These are phyloP conservation scores for Prunus kanzakura DNA, from an alignment of 306 rosid species.

Conservation along the genomic window DNA sequence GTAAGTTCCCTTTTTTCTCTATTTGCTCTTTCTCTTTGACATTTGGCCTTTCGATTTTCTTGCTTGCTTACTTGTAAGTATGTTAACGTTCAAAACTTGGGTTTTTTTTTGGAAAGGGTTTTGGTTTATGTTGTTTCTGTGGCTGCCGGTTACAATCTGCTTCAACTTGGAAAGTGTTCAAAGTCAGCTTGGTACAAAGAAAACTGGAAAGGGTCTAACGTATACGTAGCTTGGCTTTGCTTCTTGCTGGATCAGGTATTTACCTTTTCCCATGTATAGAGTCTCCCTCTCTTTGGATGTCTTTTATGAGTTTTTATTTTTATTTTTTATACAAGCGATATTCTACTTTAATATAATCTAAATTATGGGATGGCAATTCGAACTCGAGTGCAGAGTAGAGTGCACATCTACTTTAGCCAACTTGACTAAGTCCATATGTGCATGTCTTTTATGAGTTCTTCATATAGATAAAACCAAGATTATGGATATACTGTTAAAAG, in stretches of 20 bases:
- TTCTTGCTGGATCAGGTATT: constrained; percentile 73
- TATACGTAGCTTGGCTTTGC: constrained; percentile 51
- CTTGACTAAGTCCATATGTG: too few relatives aligned
- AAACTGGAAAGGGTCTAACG: constrained; percentile 11
- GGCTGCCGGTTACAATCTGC: constrained; percentile 64
- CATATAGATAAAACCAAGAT: too few relatives aligned
- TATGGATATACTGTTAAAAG: too few relatives aligned
- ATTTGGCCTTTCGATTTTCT: background rate
- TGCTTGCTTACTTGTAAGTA: background rate
- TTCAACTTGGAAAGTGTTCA: constrained; percentile 42
- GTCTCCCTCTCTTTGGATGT: background rate
- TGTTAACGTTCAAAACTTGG: background rate
- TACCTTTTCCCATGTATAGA: background rate
- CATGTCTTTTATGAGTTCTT: too few relatives aligned
- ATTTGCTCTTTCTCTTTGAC: background rate
- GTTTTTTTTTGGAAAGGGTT: constrained; percentile 24
- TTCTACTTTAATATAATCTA: too few relatives aligned
- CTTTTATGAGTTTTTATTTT: background rate
- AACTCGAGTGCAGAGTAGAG: too few relatives aligned
- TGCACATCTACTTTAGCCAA: too few relatives aligned
- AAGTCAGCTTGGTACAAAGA: constrained; percentile 13
- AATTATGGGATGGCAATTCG: accelerated
- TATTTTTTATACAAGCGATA: too few relatives aligned
- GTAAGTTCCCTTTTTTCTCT: constrained; percentile 34
- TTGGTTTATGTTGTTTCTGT: constrained; percentile 46